Conservation (phyloP, 1,284 basidiomycete species). For the Rhodofomes roseus region DNA sequence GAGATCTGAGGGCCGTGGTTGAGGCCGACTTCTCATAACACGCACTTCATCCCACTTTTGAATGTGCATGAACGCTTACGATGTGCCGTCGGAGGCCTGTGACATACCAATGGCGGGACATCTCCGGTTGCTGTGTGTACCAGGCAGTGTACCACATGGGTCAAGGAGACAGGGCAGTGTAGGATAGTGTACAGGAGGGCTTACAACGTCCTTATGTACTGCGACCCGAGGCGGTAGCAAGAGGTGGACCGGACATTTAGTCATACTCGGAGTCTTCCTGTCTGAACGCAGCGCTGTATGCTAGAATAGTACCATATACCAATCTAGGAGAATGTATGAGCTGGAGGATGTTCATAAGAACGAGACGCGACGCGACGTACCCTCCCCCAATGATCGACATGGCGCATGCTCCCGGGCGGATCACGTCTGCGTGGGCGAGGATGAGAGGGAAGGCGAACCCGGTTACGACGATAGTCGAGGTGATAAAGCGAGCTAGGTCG, state of each 20-base stretch:
- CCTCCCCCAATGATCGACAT: conserved; percentile 95
- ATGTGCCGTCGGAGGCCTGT: background rate
- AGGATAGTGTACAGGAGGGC: conserved; percentile 20
- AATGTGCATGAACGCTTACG: background rate
- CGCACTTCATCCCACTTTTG: background rate
- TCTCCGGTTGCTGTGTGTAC: background rate
- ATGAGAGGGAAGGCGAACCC: conserved; percentile 93
- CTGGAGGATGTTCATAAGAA: background rate
- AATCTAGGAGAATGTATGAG: conserved; percentile 43
- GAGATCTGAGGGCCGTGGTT: conserved; percentile 19
- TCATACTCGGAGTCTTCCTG: conserved; percentile 76
- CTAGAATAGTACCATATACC: conserved; percentile 92
- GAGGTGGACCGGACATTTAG: conserved; percentile 23
- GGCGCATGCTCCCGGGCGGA: conserved; percentile 79
- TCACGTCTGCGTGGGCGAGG: conserved; percentile 89
- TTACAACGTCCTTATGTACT: conserved; percentile 3
- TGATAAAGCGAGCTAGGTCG: conserved; percentile 90
- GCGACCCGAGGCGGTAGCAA: background rate
- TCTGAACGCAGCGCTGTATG: conserved; percentile 82
- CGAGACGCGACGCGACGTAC: conserved; percentile 39
- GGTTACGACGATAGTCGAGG: conserved; percentile 85
- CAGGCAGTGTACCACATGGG: conserved; percentile 11
- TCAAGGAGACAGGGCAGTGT: background rate
- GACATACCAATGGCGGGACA: background rate
- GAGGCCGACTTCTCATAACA: conserved; percentile 3